phyloP scores from a whole-genome alignment of 331 rosid genomes.

The Rosa hybrid region DNA sequence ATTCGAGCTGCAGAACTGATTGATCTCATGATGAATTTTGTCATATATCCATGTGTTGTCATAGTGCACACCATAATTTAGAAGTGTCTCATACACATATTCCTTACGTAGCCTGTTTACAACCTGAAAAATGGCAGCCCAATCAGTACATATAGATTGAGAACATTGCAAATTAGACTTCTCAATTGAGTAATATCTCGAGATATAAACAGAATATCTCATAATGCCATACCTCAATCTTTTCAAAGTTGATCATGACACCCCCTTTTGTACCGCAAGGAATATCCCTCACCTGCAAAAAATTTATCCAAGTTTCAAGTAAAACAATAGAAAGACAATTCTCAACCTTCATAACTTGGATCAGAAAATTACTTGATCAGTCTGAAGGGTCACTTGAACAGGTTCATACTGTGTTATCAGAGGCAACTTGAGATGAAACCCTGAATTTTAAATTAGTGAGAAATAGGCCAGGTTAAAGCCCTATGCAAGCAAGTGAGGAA shows the following conservation, averaged over 20 bases:
- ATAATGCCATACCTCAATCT: slow-evolving; percentile 70
- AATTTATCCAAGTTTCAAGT: neutral
- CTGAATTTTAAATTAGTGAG: slow-evolving; percentile 36
- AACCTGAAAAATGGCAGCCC: slow-evolving; percentile 50
- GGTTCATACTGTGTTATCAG: slow-evolving; percentile 75
- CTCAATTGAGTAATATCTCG: neutral
- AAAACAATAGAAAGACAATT: slow-evolving; percentile 14
- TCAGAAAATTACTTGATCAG: slow-evolving; percentile 61
- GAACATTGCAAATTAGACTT: slow-evolving; percentile 8
- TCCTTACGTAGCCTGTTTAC: slow-evolving; percentile 81
- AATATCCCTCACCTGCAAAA: slow-evolving; percentile 77
- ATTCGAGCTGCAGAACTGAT: slow-evolving; percentile 93
- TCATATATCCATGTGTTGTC: slow-evolving; percentile 97
- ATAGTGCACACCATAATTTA: slow-evolving; percentile 77
- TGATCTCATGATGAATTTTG: slow-evolving; percentile 96
- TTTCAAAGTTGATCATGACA: slow-evolving; percentile 86
- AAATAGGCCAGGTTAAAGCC: neutral
- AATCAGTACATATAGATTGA: slow-evolving; percentile 13
- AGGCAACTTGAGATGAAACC: slow-evolving; percentile 86
- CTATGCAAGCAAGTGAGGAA: neutral
- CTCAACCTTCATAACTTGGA: slow-evolving; percentile 1
- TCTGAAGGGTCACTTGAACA: slow-evolving; percentile 91
- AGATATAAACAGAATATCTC: neutral
- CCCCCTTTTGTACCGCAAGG: slow-evolving; percentile 99
- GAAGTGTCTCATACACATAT: slow-evolving; percentile 67